phyloP scores from a whole-genome alignment of 2,329 filamentous ascomycete species.

The Phialocephala subalpina region DNA sequence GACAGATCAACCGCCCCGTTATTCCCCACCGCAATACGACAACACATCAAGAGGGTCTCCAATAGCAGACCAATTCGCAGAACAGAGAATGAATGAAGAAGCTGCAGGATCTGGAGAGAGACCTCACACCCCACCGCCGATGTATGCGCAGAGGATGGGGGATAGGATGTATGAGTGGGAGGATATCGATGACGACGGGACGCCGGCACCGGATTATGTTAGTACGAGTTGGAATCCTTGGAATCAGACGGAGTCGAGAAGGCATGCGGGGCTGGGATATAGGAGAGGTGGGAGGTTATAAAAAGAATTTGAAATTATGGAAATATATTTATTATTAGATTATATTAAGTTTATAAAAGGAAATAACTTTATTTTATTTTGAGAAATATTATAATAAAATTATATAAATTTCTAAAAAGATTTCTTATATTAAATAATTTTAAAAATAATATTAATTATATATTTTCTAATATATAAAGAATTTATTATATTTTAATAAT shows the following conservation, averaged over 20 bases:
- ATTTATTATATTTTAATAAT: too few relatives aligned
- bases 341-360: too few relatives aligned
- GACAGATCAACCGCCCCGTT: neutral
- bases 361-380: too few relatives aligned
- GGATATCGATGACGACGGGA: neutral
- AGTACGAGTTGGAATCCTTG: neutral
- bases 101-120: neutral
- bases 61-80: neutral
- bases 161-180: neutral
- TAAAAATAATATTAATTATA: too few relatives aligned
- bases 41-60: neutral
- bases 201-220: neutral
- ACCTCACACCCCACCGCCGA: slow-evolving; percentile 1
- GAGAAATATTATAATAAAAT: too few relatives aligned
- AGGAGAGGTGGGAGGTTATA: neutral
- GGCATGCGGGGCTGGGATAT: neutral
- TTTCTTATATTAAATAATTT: too few relatives aligned
- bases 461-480: too few relatives aligned
- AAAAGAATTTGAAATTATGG: too few relatives aligned
- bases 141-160: slow-evolving; percentile 1
- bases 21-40: neutral
- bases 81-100: neutral
- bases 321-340: too few relatives aligned
- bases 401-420: too few relatives aligned
- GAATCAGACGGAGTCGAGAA: neutral